Percentiles rank a stretch among this genome's conserved stretches.
These are phyloP conservation scores for Macaranga tanarius DNA, from an alignment of 441 rosid species.

Conservation along the genomic window DNA sequence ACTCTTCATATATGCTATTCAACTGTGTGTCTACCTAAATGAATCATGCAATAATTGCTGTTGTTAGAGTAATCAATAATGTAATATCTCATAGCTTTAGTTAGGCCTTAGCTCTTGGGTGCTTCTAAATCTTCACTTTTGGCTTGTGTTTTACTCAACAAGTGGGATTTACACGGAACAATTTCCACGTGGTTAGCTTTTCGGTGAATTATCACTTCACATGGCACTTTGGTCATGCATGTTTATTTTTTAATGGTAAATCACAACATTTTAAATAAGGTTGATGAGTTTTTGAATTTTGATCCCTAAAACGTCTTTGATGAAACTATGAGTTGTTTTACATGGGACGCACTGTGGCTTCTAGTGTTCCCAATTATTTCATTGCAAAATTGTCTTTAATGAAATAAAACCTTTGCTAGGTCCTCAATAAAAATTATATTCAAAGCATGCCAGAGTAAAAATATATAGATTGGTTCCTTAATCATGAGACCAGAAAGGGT, in stretches of 20 bases:
- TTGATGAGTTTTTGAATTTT: constrained; percentile 1
- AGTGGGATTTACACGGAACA: constrained; percentile 2
- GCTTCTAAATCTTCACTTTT: neutral
- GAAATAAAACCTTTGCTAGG: neutral
- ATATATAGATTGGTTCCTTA: neutral
- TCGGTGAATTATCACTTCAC: neutral
- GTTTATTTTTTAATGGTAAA: neutral
- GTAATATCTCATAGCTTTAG: neutral
- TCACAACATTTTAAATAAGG: neutral
- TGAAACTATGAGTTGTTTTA: neutral
- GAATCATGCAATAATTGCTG: constrained; percentile 12
- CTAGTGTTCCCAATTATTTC: neutral
- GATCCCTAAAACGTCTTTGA: neutral
- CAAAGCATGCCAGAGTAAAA: neutral
- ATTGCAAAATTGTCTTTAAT: neutral
- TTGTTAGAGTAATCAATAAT: neutral
- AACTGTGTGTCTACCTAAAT: constrained; percentile 5
- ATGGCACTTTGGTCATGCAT: neutral
- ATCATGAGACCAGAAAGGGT: neutral
- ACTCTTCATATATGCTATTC: neutral
- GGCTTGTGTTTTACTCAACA: neutral
- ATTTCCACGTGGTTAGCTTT: neutral
- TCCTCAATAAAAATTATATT: neutral
- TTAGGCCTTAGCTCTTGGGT: constrained; percentile 4
- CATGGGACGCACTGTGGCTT: neutral